A percentile compares a stretch with the other conserved stretches of the same genome.
Evolutionary conservation across 805 yeast genomes (phyloP).

Genomic region (Geotrichum ghanense): DNA sequence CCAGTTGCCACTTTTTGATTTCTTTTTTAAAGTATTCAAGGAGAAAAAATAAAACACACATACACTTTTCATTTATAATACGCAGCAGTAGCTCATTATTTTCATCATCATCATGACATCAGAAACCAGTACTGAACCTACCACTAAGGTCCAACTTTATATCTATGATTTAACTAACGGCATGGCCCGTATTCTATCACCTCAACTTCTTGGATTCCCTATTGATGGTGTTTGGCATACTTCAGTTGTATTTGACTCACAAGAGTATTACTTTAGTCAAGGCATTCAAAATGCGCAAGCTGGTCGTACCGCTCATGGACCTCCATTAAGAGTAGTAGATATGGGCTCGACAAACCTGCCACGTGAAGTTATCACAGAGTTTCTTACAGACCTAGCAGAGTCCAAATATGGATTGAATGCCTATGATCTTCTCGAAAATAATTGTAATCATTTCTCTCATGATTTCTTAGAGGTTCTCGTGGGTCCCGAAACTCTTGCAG

Average conservation of each 20-base stretch:
- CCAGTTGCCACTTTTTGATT: no score
- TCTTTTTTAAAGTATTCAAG: no score
- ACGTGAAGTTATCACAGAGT: slow-evolving; percentile 42
- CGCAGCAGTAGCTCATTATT: no score
- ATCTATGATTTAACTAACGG: slow-evolving; percentile 58
- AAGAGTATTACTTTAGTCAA: slow-evolving; percentile 48
- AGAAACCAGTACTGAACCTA: slow-evolving; percentile 7
- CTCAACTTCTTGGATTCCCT: slow-evolving; percentile 37
- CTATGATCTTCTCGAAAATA: slow-evolving; percentile 50
- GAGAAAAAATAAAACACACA: no score
- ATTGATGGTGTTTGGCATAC: slow-evolving; percentile 63
- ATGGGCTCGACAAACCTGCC: slow-evolving; percentile 44
- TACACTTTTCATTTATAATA: no score
- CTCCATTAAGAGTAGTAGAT: slow-evolving; percentile 40
- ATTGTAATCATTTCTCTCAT: slow-evolving; percentile 59
- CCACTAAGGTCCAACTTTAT: slow-evolving; percentile 37
- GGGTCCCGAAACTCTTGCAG: slow-evolving; percentile 24
- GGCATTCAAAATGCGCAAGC: slow-evolving; percentile 41
- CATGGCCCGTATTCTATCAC: slow-evolving; percentile 41
- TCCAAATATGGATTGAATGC: slow-evolving; percentile 35
- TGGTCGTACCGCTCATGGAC: slow-evolving; percentile 49
- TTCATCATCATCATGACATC: background rate
- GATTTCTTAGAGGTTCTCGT: slow-evolving; percentile 45
- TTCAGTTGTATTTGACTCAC: slow-evolving; percentile 39
- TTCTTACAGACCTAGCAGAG: slow-evolving; percentile 34